Evolutionary conservation across 2,329 filamentous ascomycete species (phyloP), one percentile per base, ranked within the genome.

Genomic region (Botrytis medusae): DNA sequence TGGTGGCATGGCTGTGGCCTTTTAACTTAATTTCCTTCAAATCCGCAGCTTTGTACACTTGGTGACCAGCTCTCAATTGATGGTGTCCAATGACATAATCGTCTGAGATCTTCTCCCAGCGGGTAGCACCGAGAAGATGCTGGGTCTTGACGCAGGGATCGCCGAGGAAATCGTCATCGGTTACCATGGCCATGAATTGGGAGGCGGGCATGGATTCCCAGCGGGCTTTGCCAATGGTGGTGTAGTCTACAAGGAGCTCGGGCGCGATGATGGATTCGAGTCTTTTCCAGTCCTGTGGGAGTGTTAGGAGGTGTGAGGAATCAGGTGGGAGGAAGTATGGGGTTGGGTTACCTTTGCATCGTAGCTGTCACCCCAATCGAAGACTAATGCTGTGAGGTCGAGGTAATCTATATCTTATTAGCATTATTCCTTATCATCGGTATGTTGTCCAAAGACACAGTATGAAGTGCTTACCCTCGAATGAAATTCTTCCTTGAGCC

Each of bases 301-400:
- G 34, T 29, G 34, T 73, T 42, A 71, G 69, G 18, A 25, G 51
- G 57, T 51, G 40, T 51, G 32, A 18, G 25, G 20, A 1, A 34
- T 46, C 20, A 14, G n/a, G 25, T 42, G 46, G 22, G n/a, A n/a
- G 44, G 62, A 74, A 44, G 72, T 14, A 22, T 34, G 20, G 37
- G 34, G 54, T 40, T 68, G 37, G 25, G 54, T 51, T 68, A 78
- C 78, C 74, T 91, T 91, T 81, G 85, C 86, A 81, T 91, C 89
- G 81, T 91, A 90, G 83, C 86, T 88, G 80, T 90, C 88, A 73
- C 87, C 88, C 89, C 89, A 91, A 79, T 90, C 87, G 81, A 87
- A 90, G 77, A 85, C 83, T 51, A 85, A 83, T 68, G 84, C 80
- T 74, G 83, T 83, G 78, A 85, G 82, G 68, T 85, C 86, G 79